Evolutionary conservation across 768 basidiomycete species (phyloP).

Genomic region (Lyophyllum decastes): DNA sequence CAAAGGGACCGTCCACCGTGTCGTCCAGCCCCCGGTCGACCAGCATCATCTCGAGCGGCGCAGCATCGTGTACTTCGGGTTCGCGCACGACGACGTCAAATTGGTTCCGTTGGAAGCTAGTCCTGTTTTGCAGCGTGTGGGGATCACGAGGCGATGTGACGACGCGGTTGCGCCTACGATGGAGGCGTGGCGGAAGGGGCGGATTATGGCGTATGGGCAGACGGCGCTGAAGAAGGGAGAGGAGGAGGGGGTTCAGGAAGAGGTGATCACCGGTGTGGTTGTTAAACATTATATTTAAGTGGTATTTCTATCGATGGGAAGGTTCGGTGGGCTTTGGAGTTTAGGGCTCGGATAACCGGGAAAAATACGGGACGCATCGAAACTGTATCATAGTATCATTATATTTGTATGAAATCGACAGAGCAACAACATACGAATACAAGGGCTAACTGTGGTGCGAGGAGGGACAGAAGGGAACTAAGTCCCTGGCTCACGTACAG

Average conservation of each 20-base stretch:
- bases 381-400: too few species aligned
- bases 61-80: constrained; percentile 46
- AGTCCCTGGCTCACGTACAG: too few species aligned
- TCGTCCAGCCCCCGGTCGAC: constrained; percentile 35
- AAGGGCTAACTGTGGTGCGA: too few species aligned
- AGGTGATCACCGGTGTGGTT: constrained; percentile 41
- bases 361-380: too few species aligned
- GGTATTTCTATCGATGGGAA: too few species aligned
- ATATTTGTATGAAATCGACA: too few species aligned
- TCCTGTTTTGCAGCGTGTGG: constrained; percentile 38
- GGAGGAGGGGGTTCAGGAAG: constrained; percentile 42
- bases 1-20: constrained; percentile 40
- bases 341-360: too few species aligned
- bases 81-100: constrained; percentile 42
- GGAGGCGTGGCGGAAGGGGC: constrained; percentile 37
- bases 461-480: too few species aligned
- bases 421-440: too few species aligned
- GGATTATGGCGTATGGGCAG: constrained; percentile 42
- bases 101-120: constrained; percentile 37
- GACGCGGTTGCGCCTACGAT: constrained; percentile 40
- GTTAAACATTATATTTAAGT: constrained; percentile 52
- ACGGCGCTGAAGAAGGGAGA: constrained; percentile 27
- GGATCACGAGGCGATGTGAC: constrained; percentile 29
- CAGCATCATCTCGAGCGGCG: constrained; percentile 41
- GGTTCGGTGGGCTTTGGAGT: too few species aligned